Base-by-base conservation (phyloP, 371 early-diverging fungal species). In the Mucor sp. region DNA sequence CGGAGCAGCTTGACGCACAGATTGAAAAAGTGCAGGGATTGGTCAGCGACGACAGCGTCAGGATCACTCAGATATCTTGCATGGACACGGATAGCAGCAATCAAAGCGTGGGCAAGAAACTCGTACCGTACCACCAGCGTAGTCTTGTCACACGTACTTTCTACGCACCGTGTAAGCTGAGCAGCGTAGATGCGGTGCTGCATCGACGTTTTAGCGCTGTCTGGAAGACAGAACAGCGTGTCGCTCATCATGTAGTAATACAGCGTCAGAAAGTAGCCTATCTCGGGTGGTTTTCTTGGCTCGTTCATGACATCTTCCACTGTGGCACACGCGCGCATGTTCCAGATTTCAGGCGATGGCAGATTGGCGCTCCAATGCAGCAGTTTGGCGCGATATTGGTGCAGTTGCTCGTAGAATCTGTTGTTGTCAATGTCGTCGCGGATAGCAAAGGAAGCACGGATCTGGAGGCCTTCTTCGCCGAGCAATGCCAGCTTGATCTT, bases 391-490 rank as follows among this genome's bases (percentile, higher is more conserved):
- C 47, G 32, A 17, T 65, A 62, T 14, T 53, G 28, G 28, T 53
- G 35, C 1, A 59, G 41, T 30, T 65, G 56, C 12, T 65, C 55
- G 27, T 48, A 25, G 35, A 62, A 67, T 0, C 23, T 8, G 6
- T 6, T 21, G 2, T 62, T 32, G 5, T 19, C 4, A 3, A 57
- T 14, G 21, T 67, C 48, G 28, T 28, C 25, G 12, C 39, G 48
- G 19, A 62, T 32, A 0, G 48, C 1, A 58, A 55, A 57, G 8
- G 58, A 56, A 25, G 58, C 62, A 1, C 58, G 62, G 4, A 72
- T 65, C 9, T 67, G 68, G 6, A 74, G 62, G 8, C 67, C 71
- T 41, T 68, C 55, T 62, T 74, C 74, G 25, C 50, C 50, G 30
- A 74, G 60, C 3, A 67, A n/a, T 11, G 57, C 6, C 2, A 74